Base-by-base conservation (phyloP, 345 rosid genomes). In the Camelina hispida region DNA sequence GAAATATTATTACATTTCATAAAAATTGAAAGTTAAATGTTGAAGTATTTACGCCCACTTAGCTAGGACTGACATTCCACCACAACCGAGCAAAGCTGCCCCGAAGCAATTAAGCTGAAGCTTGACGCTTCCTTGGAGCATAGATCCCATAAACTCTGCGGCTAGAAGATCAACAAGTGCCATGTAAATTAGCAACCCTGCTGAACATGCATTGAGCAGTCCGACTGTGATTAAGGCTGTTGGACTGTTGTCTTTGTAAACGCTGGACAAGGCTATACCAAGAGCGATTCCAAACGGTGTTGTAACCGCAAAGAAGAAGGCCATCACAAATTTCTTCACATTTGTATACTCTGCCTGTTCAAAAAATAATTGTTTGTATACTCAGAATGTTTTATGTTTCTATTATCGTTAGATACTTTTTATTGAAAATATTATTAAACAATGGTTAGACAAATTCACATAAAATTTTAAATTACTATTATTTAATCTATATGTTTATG, bases 81-180 rank as follows among this genome's bases (percentile, higher is more conserved):
- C 91, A 5, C 86, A 88, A 23, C 95, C 97, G 9, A 84, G 25
- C 55, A 89, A 70, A 72, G 86, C 93, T 0, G 87, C 87, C 2
- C 3, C 72, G 4, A 83, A 86, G 4, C 86, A 81, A 54, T 73
- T 72, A 18, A 84, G 7, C 48, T 91, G 93, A 51, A 91, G 93
- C 79, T 81, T 91, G 69, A 87, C 53, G 63, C 80, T 85, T 17
- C 61, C 78, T 73, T 91, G 97, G 66, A 91, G 68, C 73, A 83
- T 89, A 23, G 84, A 79, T 9, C 93, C 91, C 87, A 91, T 77
- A 74, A 91, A 91, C 32, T 91, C 91, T 0, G 87, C 76, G 0
- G 90, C 78, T 1, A 91, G 79, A 58, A 91, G 88, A 66, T 89
- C 91, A 28, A 91, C 97, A 48, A 89, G 63, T 3, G 95, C 95